These are phyloP conservation scores for Fragilariopsis cylindrus DNA, from an alignment of 108 stramenopile species.

Conservation along the genomic window DNA sequence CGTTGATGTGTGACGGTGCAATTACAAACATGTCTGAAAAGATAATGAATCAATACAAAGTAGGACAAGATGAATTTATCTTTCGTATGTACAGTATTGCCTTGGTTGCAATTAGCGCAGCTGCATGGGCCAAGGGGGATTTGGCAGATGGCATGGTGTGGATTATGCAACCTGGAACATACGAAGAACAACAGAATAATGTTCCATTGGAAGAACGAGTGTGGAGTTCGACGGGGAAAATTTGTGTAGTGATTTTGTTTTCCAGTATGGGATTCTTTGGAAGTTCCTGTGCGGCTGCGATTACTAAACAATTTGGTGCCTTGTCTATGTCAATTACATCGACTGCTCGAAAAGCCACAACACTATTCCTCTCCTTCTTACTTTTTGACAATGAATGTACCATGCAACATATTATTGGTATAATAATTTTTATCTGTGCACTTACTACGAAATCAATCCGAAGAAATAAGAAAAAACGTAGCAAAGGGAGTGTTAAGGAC, in stretches of 20 bases:
- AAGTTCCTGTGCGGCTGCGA: conserved; percentile 81
- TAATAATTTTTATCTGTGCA: conserved; percentile 73
- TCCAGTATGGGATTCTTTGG: conserved; percentile 84
- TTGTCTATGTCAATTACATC: conserved; percentile 89
- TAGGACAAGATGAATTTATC: conserved; percentile 93
- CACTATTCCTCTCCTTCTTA: conserved; percentile 86
- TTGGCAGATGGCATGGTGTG: conserved; percentile 64
- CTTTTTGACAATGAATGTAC: conserved; percentile 87
- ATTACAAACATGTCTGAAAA: conserved; percentile 83
- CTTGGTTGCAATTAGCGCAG: conserved; percentile 67
- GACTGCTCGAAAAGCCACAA: conserved; percentile 87
- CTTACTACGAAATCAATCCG: conserved; percentile 71
- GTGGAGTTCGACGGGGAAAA: conserved; percentile 65
- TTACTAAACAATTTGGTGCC: conserved; percentile 91
- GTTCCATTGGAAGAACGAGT: conserved; percentile 57
- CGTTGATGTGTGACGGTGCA: conserved; percentile 82
- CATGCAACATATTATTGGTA: conserved; percentile 74
- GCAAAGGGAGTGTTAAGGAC: no score
- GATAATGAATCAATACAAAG: conserved; percentile 80
- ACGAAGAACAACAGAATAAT: conserved; percentile 68
- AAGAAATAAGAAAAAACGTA: conserved; percentile 33
- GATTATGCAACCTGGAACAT: conserved; percentile 70
- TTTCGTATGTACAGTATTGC: conserved; percentile 86
- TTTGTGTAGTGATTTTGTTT: conserved; percentile 66
- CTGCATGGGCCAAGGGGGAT: conserved; percentile 73